Conservation (phyloP, 1,284 basidiomycete species). For the Malassezia brasiliensis region DNA sequence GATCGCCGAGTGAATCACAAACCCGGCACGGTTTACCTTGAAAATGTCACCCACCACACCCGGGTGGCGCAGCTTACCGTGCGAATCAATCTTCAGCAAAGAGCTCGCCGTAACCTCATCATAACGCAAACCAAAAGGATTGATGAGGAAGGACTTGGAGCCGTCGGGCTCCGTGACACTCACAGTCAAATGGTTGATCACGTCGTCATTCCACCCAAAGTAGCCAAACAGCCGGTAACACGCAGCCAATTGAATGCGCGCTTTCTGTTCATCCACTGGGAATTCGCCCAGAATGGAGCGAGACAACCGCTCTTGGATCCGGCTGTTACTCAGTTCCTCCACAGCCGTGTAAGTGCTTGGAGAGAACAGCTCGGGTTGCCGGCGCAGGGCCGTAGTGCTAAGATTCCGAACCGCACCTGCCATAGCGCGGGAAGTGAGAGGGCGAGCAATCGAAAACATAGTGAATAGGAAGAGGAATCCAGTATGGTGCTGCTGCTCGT, state of each 20-base stretch:
- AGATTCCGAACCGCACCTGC: no score
- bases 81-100: slow-evolving; percentile 1
- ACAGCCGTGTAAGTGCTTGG: slow-evolving; percentile 2
- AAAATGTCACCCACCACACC: slow-evolving; percentile 5
- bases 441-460: no score
- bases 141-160: slow-evolving; percentile 3
- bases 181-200: slow-evolving; percentile 7
- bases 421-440: no score
- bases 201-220: slow-evolving; percentile 5
- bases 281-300: neutral
- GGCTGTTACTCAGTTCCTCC: neutral
- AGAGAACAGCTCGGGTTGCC: neutral
- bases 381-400: no score
- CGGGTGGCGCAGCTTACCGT: neutral
- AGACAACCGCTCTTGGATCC: neutral
- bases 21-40: neutral
- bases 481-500: no score
- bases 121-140: slow-evolving; percentile 5
- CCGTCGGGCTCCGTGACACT: neutral
- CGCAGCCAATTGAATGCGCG: neutral
- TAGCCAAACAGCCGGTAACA: neutral
- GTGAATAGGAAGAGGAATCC: no score
- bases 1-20: slow-evolving; percentile 9
- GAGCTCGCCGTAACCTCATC: slow-evolving; percentile 9
- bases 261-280: neutral